These are phyloP conservation scores for Debaryomyces sp. DNA, from an alignment of 1,139 yeast genomes.

Conservation along the genomic window DNA sequence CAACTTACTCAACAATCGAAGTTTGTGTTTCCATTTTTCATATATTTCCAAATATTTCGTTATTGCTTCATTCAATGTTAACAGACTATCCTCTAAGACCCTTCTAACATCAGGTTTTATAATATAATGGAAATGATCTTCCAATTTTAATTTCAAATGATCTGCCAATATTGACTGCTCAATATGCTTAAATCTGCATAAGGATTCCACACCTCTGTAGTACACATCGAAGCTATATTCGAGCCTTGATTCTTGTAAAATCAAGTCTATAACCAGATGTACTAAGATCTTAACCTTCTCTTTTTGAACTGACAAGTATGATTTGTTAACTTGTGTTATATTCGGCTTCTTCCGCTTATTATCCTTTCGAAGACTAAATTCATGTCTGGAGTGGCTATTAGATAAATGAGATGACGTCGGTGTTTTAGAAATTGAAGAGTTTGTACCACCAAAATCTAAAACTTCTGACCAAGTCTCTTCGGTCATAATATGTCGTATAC, in stretches of 20 bases:
- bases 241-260: constrained; percentile 22
- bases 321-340: neutral
- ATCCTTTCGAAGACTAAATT: constrained; percentile 5
- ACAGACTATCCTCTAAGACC: constrained; percentile 1
- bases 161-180: constrained; percentile 35
- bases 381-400: constrained; percentile 7
- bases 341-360: constrained; percentile 7
- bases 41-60: constrained; percentile 20
- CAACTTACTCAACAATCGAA: constrained; percentile 29
- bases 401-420: constrained; percentile 15
- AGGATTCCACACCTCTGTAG: constrained; percentile 32
- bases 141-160: constrained; percentile 23
- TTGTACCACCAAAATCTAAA: constrained; percentile 16
- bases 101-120: constrained; percentile 12
- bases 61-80: constrained; percentile 10
- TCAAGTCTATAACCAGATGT: constrained; percentile 20
- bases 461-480: constrained; percentile 11
- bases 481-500: constrained; percentile 5
- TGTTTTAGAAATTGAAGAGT: constrained; percentile 1
- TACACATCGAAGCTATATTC: constrained; percentile 29
- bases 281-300: constrained; percentile 10
- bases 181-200: constrained; percentile 35
- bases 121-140: constrained; percentile 14
- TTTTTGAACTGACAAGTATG: constrained; percentile 5
- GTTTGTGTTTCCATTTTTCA: constrained; percentile 28